phyloP scores from a whole-genome alignment of 371 early-diverging fungal species.

The Rhizomucor pusillus region DNA sequence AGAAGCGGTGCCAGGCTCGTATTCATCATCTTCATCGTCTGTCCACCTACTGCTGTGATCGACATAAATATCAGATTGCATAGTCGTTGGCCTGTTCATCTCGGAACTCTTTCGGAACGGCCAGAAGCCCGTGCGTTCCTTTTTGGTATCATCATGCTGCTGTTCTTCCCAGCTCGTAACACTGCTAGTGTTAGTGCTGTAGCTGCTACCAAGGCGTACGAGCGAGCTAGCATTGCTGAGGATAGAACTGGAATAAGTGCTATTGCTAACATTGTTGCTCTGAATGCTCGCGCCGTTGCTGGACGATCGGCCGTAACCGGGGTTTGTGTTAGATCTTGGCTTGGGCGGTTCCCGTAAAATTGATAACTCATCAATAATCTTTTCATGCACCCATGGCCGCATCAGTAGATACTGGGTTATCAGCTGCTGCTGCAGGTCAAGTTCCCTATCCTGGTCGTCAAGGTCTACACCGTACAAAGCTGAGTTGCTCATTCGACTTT shows the following conservation, averaged over 20 bases:
- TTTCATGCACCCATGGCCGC: slow-evolving; percentile 62
- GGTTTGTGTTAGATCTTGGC: slow-evolving; percentile 11
- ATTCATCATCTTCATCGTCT: slow-evolving; percentile 13
- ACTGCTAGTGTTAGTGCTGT: slow-evolving; percentile 14
- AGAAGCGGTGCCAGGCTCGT: slow-evolving; percentile 7
- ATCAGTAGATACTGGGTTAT: slow-evolving; percentile 69
- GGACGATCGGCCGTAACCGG: slow-evolving; percentile 12
- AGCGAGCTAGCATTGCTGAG: slow-evolving; percentile 21
- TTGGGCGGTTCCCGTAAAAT: slow-evolving; percentile 63
- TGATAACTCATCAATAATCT: slow-evolving; percentile 75
- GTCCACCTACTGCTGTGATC: slow-evolving; percentile 7
- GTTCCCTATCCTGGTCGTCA: slow-evolving; percentile 25
- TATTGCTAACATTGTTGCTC: slow-evolving; percentile 2
- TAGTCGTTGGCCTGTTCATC: slow-evolving; percentile 16
- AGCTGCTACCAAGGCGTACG: slow-evolving; percentile 15
- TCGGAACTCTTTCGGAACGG: slow-evolving; percentile 23
- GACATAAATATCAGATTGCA: slow-evolving; percentile 15
- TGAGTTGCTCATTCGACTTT: slow-evolving; percentile 28
- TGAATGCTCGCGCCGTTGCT: slow-evolving; percentile 3
- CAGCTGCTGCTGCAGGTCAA: slow-evolving; percentile 44
- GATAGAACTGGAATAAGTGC: slow-evolving; percentile 16
- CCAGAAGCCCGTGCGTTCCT: slow-evolving; percentile 17
- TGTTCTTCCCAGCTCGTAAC: slow-evolving; percentile 20
- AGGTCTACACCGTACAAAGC: slow-evolving; percentile 24
- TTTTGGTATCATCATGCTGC: slow-evolving; percentile 9